Conservation (phyloP, 1,284 basidiomycete genomes). For the Irpex sp. region DNA sequence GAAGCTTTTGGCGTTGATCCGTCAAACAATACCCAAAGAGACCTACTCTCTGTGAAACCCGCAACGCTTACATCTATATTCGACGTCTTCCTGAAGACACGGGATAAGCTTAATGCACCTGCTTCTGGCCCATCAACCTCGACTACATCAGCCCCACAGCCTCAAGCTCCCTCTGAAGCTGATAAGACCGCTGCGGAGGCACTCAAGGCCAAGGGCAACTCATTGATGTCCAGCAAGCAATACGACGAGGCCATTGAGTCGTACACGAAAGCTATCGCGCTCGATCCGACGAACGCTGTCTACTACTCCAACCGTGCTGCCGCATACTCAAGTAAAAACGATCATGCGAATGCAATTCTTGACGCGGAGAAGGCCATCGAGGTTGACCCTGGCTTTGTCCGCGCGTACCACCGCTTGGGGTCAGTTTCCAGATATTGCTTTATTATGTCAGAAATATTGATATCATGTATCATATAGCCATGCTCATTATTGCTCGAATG, state of each 20-base stretch:
- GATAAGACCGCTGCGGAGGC: constrained; percentile 80
- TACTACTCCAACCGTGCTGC: constrained; percentile 96
- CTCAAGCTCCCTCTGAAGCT: constrained; percentile 42
- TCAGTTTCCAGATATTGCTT: constrained; percentile 31
- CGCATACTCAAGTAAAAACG: constrained; percentile 84
- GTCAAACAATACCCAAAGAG: constrained; percentile 54
- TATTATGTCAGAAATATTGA: neutral
- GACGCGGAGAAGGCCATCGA: constrained; percentile 88
- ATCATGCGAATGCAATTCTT: constrained; percentile 80
- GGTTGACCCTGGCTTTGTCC: constrained; percentile 85
- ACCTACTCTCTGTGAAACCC: constrained; percentile 71
- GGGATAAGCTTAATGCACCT: constrained; percentile 44
- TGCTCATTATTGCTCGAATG: constrained; percentile 85
- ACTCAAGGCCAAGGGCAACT: constrained; percentile 80
- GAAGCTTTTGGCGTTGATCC: constrained; percentile 91
- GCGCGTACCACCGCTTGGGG: constrained; percentile 95
- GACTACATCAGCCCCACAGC: constrained; percentile 29
- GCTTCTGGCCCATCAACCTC: constrained; percentile 22
- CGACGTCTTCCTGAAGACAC: constrained; percentile 84
- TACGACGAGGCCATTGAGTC: constrained; percentile 80
- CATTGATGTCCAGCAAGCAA: constrained; percentile 76
- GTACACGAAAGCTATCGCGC: constrained; percentile 73
- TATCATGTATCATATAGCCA: constrained; percentile 49
- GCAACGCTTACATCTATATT: constrained; percentile 78
- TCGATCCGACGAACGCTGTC: constrained; percentile 75